Evolutionary conservation across 257 asterid genomes (phyloP), one percentile per base, ranked within the genome.

Genomic region (Salvia miltiorrhiza): DNA sequence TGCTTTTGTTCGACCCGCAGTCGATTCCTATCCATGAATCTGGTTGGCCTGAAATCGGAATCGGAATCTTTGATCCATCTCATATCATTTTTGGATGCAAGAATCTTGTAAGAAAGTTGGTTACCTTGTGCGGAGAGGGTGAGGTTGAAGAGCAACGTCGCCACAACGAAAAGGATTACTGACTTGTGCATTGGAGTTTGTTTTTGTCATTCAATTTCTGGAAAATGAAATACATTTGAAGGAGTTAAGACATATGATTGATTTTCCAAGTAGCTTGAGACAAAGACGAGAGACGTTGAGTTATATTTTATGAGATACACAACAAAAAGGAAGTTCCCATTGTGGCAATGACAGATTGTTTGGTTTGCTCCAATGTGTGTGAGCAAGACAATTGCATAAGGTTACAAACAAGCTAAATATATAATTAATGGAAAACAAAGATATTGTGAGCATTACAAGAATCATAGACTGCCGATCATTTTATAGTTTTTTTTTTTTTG

Each of bases 1-100:
- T 73, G 67, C 67, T 55, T 17, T 14, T 30, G 58, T 43, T 35
- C 3, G 77, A 26, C 9, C 72, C 77, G 2, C 62, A 73, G 35
- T 73, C 77, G 16, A 73, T 73, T n/a, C 72, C 57, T 57, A 55
- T 65, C 77, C 72, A 63, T 9, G 40, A 9, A 28, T 53, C 72
- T 19, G 50, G 60, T 9, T 58, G 66, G 0, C 43, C 66, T 69
- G 57, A 26, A 6, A 62, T 20, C 33, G 10, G 0, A 1, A 7
- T 48, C 24, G 20, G 5, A 48, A 12, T 14, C 17, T 13, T 43
- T 48, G 4, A 48, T 48, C 26, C n/a, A n/a, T n/a, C n/a, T n/a
- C n/a, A n/a, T n/a, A 13, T 40, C 47, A 11, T 11, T 40, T 40
- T 40, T 40, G n/a, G 35, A 9, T 40, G n/a, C 24, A 52, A 17